Evolutionary conservation across 257 asterid species (phyloP), one percentile per base, ranked within the genome.

Genomic region (Scutellaria baicalensis): DNA sequence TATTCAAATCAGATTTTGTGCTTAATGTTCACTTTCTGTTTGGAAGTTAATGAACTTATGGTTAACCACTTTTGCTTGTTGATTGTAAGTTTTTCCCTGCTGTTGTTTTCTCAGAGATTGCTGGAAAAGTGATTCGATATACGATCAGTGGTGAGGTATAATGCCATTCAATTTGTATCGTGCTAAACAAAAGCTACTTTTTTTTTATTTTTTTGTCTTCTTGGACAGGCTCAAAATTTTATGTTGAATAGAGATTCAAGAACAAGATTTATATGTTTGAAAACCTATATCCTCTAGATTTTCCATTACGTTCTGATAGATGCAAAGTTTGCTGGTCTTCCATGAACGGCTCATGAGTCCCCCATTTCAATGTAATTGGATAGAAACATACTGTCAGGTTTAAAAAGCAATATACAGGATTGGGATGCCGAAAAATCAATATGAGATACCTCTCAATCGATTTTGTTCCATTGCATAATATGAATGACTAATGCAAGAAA

Each of bases 141-240:
- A 77, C 85, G 6, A 51, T 88, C 77, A 73, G 84, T 70, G 88
- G 92, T 44, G 97, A 90, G 97, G 98, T 90, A 82, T 49, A 86
- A 57, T 21, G 27, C 48, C 50, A 11, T 14, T 60, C 36, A 9
- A 40, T 35, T 59, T 49, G 35, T 16, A n/a, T n/a, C n/a, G n/a
- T n/a, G n/a, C n/a, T 31, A n/a, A 0, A 3, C 27, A 6, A 7
- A 12, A 51, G 5, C 39, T 6, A 3, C n/a, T n/a, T n/a, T n/a
- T n/a, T n/a, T n/a, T n/a, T n/a, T n/a, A n/a, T n/a, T n/a, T n/a
- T n/a, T 64, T 27, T 7, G 31, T 48, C 35, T 14, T 33, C 51
- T 36, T 55, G 4, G 21, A 44, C 35, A 55, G 23, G 18, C 38
- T 47, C 36, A 14, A 11, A 59, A 44, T 67, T 44, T 48, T 23